Conservation (phyloP, 2,329 filamentous ascomycete genomes). For the Alternaria hordeiaustralica region DNA sequence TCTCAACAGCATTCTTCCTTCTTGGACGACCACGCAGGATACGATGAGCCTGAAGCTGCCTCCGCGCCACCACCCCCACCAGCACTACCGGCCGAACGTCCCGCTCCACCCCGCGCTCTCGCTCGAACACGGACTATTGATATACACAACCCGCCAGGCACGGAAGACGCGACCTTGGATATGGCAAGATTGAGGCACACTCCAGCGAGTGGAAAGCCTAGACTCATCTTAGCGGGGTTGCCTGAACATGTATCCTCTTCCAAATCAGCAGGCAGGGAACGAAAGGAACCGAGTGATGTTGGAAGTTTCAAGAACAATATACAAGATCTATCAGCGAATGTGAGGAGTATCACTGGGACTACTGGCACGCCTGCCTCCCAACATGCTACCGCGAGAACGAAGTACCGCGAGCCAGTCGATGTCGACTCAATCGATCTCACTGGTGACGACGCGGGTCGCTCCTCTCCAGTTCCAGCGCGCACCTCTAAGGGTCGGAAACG, state of each 20-base stretch:
- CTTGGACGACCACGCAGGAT: slow-evolving; percentile 12
- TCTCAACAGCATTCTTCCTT: slow-evolving; percentile 22
- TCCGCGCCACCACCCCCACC: slow-evolving; percentile 20
- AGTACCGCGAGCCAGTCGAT: slow-evolving; percentile 20
- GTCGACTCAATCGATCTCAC: slow-evolving; percentile 49
- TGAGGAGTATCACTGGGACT: slow-evolving; percentile 1
- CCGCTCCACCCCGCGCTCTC: slow-evolving; percentile 27
- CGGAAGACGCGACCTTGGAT: slow-evolving; percentile 19
- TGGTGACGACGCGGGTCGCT: slow-evolving; percentile 27
- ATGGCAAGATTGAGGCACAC: slow-evolving; percentile 56
- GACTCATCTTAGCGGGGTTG: slow-evolving; percentile 39
- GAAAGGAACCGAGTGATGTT: background rate
- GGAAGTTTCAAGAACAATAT: background rate
- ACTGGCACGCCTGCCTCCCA: slow-evolving; percentile 14
- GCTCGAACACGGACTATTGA: slow-evolving; percentile 29
- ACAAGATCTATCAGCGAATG: background rate
- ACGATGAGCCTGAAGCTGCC: slow-evolving; percentile 27
- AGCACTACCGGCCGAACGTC: slow-evolving; percentile 17
- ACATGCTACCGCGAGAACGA: slow-evolving; percentile 6
- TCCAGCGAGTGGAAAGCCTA: slow-evolving; percentile 51
- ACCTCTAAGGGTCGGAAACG: slow-evolving; percentile 48
- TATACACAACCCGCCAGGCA: slow-evolving; percentile 30
- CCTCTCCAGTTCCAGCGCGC: slow-evolving; percentile 25
- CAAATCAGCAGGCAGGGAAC: slow-evolving; percentile 3
- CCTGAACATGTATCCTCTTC: slow-evolving; percentile 20